Conservation (phyloP, 73 alveolate genomes). For the Stentor coeruleus region DNA sequence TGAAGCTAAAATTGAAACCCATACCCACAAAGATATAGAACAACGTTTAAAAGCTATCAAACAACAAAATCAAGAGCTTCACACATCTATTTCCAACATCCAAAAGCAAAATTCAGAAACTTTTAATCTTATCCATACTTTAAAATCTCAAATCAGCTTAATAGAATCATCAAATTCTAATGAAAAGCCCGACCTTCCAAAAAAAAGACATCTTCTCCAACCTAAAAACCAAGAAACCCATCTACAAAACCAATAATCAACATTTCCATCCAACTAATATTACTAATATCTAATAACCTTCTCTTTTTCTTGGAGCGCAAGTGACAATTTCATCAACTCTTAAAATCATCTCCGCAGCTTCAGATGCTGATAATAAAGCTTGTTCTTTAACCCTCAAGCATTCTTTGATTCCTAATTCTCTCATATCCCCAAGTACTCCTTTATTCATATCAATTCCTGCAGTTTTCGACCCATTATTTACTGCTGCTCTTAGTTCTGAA, state of each 20-base stretch:
- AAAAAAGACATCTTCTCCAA: not conserved
- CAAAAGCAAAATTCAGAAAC: not conserved
- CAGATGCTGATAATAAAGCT: slow-evolving; percentile 90
- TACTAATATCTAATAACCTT: slow-evolving; percentile 22
- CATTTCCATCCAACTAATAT: too few relatives aligned
- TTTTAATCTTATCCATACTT: not conserved
- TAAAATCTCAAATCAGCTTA: not conserved
- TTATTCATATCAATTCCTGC: slow-evolving; percentile 86
- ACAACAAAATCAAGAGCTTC: slow-evolving; percentile 4
- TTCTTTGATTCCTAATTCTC: slow-evolving; percentile 85
- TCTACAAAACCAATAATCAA: too few relatives aligned
- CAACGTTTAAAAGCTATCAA: not conserved
- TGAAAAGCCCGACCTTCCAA: not conserved
- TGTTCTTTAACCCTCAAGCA: slow-evolving; percentile 95
- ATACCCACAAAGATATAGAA: not conserved
- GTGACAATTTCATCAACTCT: slow-evolving; percentile 95
- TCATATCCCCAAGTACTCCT: slow-evolving; percentile 87
- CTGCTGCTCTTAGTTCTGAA: slow-evolving; percentile 77
- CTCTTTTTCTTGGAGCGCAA: slow-evolving; percentile 96
- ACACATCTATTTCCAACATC: not conserved
- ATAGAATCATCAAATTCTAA: not conserved
- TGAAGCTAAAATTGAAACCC: not conserved
- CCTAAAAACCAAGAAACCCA: too few relatives aligned
- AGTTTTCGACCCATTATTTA: slow-evolving; percentile 64
- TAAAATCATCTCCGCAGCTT: slow-evolving; percentile 96